Conservation (phyloP, 495 filamentous ascomycete genomes). For the Cryomyces antarcticus region DNA sequence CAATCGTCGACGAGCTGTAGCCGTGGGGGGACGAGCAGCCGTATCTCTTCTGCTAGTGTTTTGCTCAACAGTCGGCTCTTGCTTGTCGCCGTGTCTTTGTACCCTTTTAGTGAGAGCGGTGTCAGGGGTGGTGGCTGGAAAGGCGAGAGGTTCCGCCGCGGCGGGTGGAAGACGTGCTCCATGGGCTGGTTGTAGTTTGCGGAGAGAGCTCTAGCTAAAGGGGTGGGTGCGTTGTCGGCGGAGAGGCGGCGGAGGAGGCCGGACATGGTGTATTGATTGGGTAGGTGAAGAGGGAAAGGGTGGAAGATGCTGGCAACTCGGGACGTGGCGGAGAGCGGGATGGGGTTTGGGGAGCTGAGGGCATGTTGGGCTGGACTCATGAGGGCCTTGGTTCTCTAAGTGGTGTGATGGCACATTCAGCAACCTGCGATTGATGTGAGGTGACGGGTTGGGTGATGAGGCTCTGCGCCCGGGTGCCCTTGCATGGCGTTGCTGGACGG, state of each 20-base stretch:
- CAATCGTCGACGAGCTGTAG: slow-evolving; percentile 75
- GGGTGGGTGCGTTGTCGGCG: slow-evolving; percentile 7
- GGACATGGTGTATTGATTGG: slow-evolving; percentile 16
- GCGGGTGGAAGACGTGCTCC: slow-evolving; percentile 17
- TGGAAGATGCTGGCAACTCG: too few relatives aligned
- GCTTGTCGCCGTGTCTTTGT: slow-evolving; percentile 10
- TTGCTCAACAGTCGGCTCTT: slow-evolving; percentile 33
- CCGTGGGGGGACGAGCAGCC: slow-evolving; percentile 67
- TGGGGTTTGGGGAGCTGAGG: too few relatives aligned
- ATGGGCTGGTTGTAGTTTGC: slow-evolving; percentile 10
- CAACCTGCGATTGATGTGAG: too few relatives aligned
- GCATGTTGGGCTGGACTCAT: too few relatives aligned
- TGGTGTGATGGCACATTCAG: too few relatives aligned
- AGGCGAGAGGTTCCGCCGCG: slow-evolving; percentile 17
- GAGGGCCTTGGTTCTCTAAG: too few relatives aligned
- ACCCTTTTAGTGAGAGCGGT: slow-evolving; percentile 18
- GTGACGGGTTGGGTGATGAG: too few relatives aligned
- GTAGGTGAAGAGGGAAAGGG: slow-evolving; percentile 16
- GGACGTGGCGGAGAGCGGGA: too few relatives aligned
- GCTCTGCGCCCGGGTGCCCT: too few relatives aligned
- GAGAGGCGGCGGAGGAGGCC: slow-evolving; percentile 19
- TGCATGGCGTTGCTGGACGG: too few relatives aligned
- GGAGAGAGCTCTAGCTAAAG: slow-evolving; percentile 5
- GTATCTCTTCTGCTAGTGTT: slow-evolving; percentile 79
- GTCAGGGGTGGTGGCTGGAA: slow-evolving; percentile 26